Base-by-base conservation (phyloP, 805 yeast genomes). In the Wickerhamiella qilinensis region DNA sequence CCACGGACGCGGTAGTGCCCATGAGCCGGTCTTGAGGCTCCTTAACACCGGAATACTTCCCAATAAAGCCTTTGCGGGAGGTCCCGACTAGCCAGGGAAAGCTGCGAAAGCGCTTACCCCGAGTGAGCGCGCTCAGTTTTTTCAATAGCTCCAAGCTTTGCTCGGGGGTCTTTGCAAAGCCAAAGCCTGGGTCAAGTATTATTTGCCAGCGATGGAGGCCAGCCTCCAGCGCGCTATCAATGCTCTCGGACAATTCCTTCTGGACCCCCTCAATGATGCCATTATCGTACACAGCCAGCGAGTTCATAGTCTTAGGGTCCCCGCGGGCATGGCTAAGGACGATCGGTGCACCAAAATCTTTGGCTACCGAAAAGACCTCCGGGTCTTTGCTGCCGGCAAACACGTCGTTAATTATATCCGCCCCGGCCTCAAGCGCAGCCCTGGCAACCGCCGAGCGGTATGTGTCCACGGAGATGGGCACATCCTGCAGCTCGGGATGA, bases 161-260 rank as follows among this genome's bases (percentile, higher is more conserved):
- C 6, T 54, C 46, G n/a, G 68, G 49, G 38, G 67, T 68, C 55
- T 91, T 91, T n/a, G 97, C 96, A 58, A 91, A 91, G 2, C 99
- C 98, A 31, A 91, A 59, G 2, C 98, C 98, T 1, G 99, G 98
- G 54, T 91, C 99, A 3, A 85, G 51, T 15, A 91, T 73, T 3
- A 91, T 62, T 58, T 91, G 97, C 94, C 95, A 91, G 56, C 88
- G 74, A 42, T 67, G 64, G 1, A 88, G 73, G 3, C 94, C 94
- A 0, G 56, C 60, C 1, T 47, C 49, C 33, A 70, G 58, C 11
- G 94, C 93, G 39, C 60, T 64, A 0, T 56, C 47, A 21, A 84
- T 65, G 39, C 73, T 70, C 2, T 47, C 46, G 7, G 74, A 61
- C 37, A 88, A 58, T 55, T 91, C 98, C 35, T 71, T 57, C 4